Percentiles rank a stretch among this genome's conserved stretches.
Evolutionary conservation across 768 basidiomycete species (phyloP).

Genomic region (Boletus pseudo-olivaceus): DNA sequence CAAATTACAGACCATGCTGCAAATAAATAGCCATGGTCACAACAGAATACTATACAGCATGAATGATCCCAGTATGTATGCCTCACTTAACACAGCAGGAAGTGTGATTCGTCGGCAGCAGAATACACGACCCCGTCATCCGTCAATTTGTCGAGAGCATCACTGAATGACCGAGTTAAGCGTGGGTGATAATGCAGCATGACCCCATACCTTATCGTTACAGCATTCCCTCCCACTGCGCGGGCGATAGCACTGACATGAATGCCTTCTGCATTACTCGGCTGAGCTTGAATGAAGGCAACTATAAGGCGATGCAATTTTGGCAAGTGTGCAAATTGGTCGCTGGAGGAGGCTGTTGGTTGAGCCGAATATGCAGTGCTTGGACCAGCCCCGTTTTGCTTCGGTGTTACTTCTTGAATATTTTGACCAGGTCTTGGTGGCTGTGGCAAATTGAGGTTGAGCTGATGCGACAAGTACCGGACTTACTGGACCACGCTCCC

Average conservation of each 20-base stretch:
- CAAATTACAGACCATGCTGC: background rate
- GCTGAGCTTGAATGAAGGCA: conserved; percentile 51
- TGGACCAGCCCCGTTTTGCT: conserved; percentile 11
- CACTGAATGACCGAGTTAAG: conserved; percentile 37
- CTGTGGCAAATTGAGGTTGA: conserved; percentile 15
- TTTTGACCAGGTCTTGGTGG: conserved; percentile 34
- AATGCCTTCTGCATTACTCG: conserved; percentile 58
- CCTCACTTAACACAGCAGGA: conserved; percentile 44
- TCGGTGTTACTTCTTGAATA: conserved; percentile 8
- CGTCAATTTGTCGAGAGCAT: conserved; percentile 73
- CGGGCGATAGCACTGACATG: conserved; percentile 72
- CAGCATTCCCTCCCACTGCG: conserved; percentile 54
- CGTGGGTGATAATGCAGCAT: background rate
- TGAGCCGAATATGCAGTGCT: conserved; percentile 44
- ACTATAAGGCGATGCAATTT: conserved; percentile 61
- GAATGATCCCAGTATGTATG: background rate
- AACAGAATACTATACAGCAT: background rate
- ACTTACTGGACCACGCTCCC: conserved; percentile 66
- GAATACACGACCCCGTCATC: conserved; percentile 77
- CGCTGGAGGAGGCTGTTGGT: conserved; percentile 30
- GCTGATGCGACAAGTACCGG: background rate
- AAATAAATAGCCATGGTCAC: background rate
- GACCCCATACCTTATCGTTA: conserved; percentile 54
- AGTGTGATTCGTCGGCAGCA: conserved; percentile 81
- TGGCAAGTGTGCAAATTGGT: conserved; percentile 56